Evolutionary conservation across 2,329 filamentous ascomycete species (phyloP), one percentile per base, ranked within the genome.

Genomic region (Aspergillus quadricinctus): DNA sequence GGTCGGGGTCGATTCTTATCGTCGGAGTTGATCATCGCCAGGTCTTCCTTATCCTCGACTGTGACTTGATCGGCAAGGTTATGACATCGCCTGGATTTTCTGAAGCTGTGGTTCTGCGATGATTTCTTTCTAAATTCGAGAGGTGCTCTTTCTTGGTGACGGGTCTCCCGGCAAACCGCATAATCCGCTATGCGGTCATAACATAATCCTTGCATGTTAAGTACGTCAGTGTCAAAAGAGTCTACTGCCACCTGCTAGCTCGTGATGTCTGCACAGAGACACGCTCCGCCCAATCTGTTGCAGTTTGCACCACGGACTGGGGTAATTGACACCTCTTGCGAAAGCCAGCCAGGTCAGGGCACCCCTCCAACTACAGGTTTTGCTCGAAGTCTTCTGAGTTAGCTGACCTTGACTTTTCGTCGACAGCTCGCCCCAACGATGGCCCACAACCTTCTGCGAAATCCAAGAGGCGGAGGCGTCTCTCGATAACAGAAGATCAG

Each of bases 391-490:
- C n/a, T 28, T 45, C 50, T 7, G 31, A 29, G 51, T 23, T 46
- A 48, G 37, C 58, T 59, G 55, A 62, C 58, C 46, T 25, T 53
- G 11, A 52, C 21, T 54, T 56, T 46, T 25, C 23, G 21, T 46
- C 21, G 23, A 21, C 43, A 72, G 69, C 55, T 25, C 48, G 59
- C 35, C 50, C 64, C 19, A 50, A 50, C n/a, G 56, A 64, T 60
- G 59, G 46, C 35, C 25, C 56, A 35, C 61, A 64, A 57, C 37
- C 52, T 11, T 55, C 49, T 7, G 52, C 59, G 21, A 66, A 59
- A 46, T 48, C 66, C 11, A 65, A 65, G 61, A 60, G 64, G 51
- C 65, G 70, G 54, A 66, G 68, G 58, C 64, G 69, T 35, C 54
- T 64, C 19, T 55, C 66, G n/a, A 60, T 60, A 25, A 52, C 63